These are phyloP conservation scores for Trametes elegans DNA, from an alignment of 768 basidiomycete genomes.

Conservation along the genomic window DNA sequence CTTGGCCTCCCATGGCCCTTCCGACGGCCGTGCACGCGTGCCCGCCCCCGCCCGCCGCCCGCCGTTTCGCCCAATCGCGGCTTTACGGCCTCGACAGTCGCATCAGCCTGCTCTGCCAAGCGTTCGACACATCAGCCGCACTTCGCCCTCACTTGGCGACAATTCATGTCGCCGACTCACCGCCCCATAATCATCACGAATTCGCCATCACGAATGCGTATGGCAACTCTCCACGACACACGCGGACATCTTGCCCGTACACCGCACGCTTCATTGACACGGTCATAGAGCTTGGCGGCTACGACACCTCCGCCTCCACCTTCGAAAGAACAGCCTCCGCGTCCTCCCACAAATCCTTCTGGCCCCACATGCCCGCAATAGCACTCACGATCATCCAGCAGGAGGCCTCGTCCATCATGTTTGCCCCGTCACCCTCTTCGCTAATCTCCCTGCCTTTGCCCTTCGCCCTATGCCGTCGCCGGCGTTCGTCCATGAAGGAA, in stretches of 20 bases:
- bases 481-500: constrained; percentile 22
- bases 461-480: background rate
- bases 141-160: background rate
- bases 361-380: constrained; percentile 70
- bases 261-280: background rate
- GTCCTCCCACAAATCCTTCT: constrained; percentile 79
- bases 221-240: no score
- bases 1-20: background rate
- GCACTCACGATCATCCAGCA: constrained; percentile 76
- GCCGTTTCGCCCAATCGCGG: no score
- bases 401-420: constrained; percentile 40
- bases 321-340: constrained; percentile 51
- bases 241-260: background rate
- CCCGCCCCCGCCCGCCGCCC: no score
- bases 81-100: no score
- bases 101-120: no score
- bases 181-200: no score
- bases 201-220: no score
- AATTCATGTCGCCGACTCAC: no score
- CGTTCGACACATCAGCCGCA: background rate
- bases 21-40: no score
- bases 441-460: background rate
- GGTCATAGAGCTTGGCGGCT: no score
- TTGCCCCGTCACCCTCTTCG: background rate
- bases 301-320: background rate